Percentiles rank a stretch among this genome's conserved stretches.
Conservation (phyloP, 352 stramenopile species). For the Phytophthora pini region DNA sequence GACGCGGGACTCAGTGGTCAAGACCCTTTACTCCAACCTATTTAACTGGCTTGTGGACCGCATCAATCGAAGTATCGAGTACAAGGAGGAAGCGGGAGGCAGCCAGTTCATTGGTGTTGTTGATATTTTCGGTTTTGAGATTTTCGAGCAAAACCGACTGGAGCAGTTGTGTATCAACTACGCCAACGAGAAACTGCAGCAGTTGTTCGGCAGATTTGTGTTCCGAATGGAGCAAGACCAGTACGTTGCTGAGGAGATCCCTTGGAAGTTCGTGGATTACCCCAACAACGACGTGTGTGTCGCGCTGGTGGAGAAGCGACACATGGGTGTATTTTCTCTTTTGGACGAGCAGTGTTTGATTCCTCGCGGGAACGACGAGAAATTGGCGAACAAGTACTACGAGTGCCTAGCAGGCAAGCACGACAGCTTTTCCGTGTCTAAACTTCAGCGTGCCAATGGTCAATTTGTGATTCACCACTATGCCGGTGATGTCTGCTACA, state of each 20-base stretch:
- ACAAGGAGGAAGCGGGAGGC: constrained; percentile 60
- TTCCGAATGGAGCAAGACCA: constrained; percentile 90
- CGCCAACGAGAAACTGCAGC: constrained; percentile 89
- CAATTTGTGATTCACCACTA: constrained; percentile 91
- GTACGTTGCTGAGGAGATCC: constrained; percentile 85
- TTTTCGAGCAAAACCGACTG: constrained; percentile 92
- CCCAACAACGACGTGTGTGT: constrained; percentile 89
- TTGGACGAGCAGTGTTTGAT: constrained; percentile 90
- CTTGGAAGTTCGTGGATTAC: constrained; percentile 91
- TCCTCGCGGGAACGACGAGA: constrained; percentile 81
- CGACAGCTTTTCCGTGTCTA: constrained; percentile 71
- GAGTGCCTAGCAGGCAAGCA: constrained; percentile 62
- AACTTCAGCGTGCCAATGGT: constrained; percentile 79
- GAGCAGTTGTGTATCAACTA: constrained; percentile 92
- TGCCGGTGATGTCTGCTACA: constrained; percentile 86
- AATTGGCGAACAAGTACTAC: constrained; percentile 87
- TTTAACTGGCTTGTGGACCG: constrained; percentile 95
- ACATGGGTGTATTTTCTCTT: constrained; percentile 83
- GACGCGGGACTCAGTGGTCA: constrained; percentile 87
- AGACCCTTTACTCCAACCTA: constrained; percentile 89
- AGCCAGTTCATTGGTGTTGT: constrained; percentile 91
- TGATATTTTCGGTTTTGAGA: constrained; percentile 93
- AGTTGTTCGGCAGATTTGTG: constrained; percentile 82
- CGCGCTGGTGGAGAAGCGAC: constrained; percentile 71
- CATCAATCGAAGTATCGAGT: constrained; percentile 93